Percentiles rank a stretch among this genome's conserved stretches.
Evolutionary conservation across 192 early-diverging fungal species (phyloP).

Genomic region (Linnemannia exigua): DNA sequence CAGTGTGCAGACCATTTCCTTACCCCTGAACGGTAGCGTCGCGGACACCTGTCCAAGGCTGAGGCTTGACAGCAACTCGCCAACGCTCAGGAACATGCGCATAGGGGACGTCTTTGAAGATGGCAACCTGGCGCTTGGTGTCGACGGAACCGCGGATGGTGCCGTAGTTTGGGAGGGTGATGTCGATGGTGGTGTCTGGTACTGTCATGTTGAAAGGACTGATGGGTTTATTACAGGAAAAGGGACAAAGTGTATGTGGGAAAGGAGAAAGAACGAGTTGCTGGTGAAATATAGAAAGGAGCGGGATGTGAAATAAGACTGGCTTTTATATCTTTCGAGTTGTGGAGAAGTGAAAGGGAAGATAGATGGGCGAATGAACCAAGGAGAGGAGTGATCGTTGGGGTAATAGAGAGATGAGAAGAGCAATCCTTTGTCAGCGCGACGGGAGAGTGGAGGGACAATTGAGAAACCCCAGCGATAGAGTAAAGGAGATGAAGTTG

Average conservation of each 20-base stretch:
- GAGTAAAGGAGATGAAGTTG: no score
- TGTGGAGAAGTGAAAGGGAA: no score
- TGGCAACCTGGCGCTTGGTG: constrained; percentile 17
- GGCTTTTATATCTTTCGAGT: no score
- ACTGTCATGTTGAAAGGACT: not conserved
- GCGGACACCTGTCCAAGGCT: constrained; percentile 31
- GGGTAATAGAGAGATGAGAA: no score
- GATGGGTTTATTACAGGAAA: not conserved
- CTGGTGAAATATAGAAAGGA: no score
- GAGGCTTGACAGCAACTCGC: constrained; percentile 34
- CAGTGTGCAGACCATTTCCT: no score
- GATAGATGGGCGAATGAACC: no score
- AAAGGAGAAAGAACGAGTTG: not conserved
- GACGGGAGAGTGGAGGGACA: no score
- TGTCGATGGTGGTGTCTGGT: constrained; percentile 19
- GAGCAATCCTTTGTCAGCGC: no score
- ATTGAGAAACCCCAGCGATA: no score
- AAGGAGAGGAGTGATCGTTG: no score
- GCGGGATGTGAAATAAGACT: no score
- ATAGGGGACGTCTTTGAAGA: constrained; percentile 31
- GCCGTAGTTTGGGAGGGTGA: constrained; percentile 25
- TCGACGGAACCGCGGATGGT: constrained; percentile 18
- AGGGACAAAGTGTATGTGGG: not conserved
- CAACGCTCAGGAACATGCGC: constrained; percentile 25
- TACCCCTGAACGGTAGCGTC: constrained; percentile 43